These are phyloP conservation scores for Inga oerstediana DNA, from an alignment of 306 rosid genomes.

Conservation along the genomic window DNA sequence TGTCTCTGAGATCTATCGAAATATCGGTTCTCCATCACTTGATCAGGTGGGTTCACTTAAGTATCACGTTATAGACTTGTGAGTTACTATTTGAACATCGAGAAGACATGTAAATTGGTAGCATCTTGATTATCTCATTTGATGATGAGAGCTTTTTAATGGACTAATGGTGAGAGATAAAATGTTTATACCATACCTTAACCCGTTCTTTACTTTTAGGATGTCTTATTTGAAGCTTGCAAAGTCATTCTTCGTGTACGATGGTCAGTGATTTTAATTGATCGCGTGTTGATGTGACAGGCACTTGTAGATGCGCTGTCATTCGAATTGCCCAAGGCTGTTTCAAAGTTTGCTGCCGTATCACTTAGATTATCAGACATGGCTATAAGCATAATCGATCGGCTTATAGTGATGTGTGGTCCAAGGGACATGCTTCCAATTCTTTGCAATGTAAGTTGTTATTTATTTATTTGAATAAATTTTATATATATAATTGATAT, in stretches of 20 bases:
- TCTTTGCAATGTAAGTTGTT: conserved; percentile 60
- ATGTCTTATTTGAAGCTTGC: conserved; percentile 25
- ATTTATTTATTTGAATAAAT: conserved; percentile 4
- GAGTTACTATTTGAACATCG: background rate
- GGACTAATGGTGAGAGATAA: conserved; percentile 5
- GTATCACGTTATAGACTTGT: background rate
- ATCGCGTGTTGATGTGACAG: conserved; percentile 44
- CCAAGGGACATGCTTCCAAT: conserved; percentile 85
- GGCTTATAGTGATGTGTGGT: conserved; percentile 56
- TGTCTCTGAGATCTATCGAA: conserved; percentile 53
- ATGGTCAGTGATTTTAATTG: conserved; percentile 2
- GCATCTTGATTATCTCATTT: background rate
- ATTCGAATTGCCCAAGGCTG: conserved; percentile 75
- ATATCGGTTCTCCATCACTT: conserved; percentile 58
- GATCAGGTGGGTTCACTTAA: conserved; percentile 54
- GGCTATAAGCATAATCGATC: conserved; percentile 61
- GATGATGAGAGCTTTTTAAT: background rate
- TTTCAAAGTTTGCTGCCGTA: conserved; percentile 62
- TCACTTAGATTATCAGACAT: conserved; percentile 64
- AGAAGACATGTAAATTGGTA: background rate
- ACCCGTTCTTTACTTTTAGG: background rate
- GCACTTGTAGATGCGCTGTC: conserved; percentile 66
- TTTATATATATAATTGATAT: background rate
- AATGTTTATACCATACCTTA: background rate
- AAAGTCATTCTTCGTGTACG: background rate